A percentile compares a stretch with the other conserved stretches of the same genome.
These are phyloP conservation scores for Acanthamoeba castellanii DNA, from an alignment of 208 protist species.

Conservation along the genomic window DNA sequence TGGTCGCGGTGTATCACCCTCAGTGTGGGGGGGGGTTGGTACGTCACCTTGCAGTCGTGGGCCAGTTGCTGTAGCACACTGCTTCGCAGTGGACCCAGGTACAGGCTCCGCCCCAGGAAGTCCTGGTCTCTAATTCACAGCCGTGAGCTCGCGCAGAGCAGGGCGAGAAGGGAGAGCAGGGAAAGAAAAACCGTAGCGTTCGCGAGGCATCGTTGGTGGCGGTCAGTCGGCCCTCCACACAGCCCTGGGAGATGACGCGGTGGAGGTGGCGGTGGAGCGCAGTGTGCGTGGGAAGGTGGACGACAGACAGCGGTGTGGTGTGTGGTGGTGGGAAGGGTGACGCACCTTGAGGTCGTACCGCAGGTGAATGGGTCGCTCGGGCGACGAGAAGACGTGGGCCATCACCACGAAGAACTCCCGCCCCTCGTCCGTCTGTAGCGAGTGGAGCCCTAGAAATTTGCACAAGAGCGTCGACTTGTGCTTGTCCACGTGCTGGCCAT, in stretches of 20 bases:
- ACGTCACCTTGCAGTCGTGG: constrained; percentile 1
- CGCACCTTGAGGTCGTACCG: constrained; percentile 63
- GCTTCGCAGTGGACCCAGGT: not conserved
- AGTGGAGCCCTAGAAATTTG: constrained; percentile 13
- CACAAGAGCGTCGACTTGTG: constrained; percentile 7
- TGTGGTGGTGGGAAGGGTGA: not conserved
- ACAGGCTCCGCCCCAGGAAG: not conserved
- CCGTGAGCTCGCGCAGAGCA: no score
- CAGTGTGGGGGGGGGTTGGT: not conserved
- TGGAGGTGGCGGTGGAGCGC: no score
- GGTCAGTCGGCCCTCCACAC: not conserved
- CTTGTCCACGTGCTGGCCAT: not conserved
- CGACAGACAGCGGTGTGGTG: no score
- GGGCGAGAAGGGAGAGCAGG: no score
- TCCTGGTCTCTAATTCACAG: not conserved
- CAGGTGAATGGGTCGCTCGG: not conserved
- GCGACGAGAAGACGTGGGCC: constrained; percentile 5
- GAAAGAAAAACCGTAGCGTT: not conserved
- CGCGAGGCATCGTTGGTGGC: not conserved
- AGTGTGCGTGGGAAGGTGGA: no score
- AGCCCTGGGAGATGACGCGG: not conserved
- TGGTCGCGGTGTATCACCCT: no score
- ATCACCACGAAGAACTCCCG: constrained; percentile 54
- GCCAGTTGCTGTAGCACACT: not conserved
- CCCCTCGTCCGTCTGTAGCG: not conserved